A percentile compares a stretch with the other conserved stretches of the same genome.
phyloP scores from a whole-genome alignment of 345 rosid species.

The Bruguiera parviflora region DNA sequence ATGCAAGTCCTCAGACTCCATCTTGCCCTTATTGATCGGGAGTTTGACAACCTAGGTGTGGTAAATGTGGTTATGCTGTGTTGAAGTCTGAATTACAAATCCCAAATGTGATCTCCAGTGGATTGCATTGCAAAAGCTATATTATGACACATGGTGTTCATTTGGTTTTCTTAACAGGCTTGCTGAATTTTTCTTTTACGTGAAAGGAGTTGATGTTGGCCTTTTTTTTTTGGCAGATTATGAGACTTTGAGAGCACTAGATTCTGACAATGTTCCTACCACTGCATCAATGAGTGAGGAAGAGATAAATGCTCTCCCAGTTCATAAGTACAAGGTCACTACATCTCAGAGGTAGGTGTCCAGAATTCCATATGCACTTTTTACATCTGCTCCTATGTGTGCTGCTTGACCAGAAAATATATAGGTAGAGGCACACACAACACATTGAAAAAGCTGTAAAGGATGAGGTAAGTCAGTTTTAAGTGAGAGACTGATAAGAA shows the following conservation, averaged over 20 bases:
- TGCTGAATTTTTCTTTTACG: neutral
- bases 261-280: conserved; percentile 23
- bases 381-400: neutral
- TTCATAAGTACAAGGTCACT: conserved; percentile 21
- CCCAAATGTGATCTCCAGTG: neutral
- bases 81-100: neutral
- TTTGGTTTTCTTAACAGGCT: neutral
- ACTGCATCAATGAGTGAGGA: conserved; percentile 28
- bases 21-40: conserved; percentile 29
- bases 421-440: too few relatives aligned
- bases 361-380: neutral
- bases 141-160: too few relatives aligned
- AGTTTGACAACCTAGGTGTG: conserved; percentile 26
- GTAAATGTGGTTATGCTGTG: neutral
- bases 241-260: conserved; percentile 32
- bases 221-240: conserved; percentile 13
- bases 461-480: too few relatives aligned
- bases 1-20: conserved; percentile 31
- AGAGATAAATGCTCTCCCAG: conserved; percentile 30
- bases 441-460: too few relatives aligned
- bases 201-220: neutral
- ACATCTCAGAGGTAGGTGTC: conserved; percentile 17
- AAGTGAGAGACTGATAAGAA: too few relatives aligned
- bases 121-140: neutral
- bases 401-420: neutral